Conservation (phyloP, 1,284 basidiomycete genomes). For the Austropuccinia psidii region DNA sequence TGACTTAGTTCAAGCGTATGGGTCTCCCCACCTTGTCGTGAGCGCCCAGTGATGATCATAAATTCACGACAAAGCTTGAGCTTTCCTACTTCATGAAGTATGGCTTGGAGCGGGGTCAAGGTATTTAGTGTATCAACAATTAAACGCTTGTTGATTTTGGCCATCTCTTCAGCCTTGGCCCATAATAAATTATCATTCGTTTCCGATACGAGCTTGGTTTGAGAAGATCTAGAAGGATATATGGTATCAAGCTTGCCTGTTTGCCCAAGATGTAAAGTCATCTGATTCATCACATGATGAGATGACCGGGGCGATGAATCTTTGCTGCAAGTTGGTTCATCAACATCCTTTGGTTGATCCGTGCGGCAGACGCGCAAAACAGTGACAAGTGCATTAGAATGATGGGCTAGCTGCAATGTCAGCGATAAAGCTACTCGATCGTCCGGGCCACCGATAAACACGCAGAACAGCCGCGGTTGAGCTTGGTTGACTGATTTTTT, state of each 20-base stretch:
- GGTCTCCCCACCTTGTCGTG: conserved; percentile 11
- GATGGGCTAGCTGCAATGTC: conserved; percentile 64
- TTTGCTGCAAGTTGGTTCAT: no score
- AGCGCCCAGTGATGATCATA: conserved; percentile 27
- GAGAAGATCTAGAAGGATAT: conserved; percentile 1
- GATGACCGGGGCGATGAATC: background rate
- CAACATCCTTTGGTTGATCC: conserved; percentile 39
- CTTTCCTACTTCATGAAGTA: background rate
- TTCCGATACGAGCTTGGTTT: conserved; percentile 10
- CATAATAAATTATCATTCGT: conserved; percentile 28
- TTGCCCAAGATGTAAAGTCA: conserved; percentile 7
- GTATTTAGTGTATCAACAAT: conserved; percentile 2
- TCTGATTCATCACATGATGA: conserved; percentile 25
- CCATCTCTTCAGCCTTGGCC: background rate
- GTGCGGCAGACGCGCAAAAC: conserved; percentile 56
- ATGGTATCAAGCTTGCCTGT: conserved; percentile 15
- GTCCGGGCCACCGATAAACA: conserved; percentile 87
- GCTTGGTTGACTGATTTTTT: no score
- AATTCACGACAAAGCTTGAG: background rate
- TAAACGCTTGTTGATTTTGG: background rate
- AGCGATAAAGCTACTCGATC: conserved; percentile 74
- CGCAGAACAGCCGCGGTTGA: conserved; percentile 65
- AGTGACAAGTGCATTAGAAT: conserved; percentile 61
- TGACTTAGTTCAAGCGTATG: conserved; percentile 25
- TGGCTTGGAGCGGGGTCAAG: conserved; percentile 2